Percentiles rank a stretch among this genome's conserved stretches.
These are phyloP conservation scores for Paramecium sonneborni DNA, from an alignment of 73 alveolate genomes.

Conservation along the genomic window DNA sequence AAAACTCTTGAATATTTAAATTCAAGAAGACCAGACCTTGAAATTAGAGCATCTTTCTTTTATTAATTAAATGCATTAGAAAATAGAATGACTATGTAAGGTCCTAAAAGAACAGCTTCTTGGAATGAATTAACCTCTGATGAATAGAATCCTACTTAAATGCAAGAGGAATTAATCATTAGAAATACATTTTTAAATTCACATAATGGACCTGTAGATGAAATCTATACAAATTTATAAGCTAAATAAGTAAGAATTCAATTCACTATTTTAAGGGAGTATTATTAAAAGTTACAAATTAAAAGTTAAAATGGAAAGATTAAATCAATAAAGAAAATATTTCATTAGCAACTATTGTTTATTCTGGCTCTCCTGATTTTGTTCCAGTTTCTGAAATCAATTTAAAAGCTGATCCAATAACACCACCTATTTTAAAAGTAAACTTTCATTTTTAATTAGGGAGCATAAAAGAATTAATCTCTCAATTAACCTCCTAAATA, in stretches of 20 bases:
- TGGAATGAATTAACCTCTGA: slow-evolving; percentile 84
- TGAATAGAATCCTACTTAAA: slow-evolving; percentile 66
- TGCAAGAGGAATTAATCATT: slow-evolving; percentile 81
- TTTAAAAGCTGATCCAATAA: not conserved
- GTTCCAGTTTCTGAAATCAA: slow-evolving; percentile 28
- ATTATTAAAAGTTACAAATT: not conserved
- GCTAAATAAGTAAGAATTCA: slow-evolving; percentile 15
- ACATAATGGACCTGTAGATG: slow-evolving; percentile 86
- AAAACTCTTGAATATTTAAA: slow-evolving; percentile 89
- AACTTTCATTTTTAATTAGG: not conserved
- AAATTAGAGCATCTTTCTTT: slow-evolving; percentile 79
- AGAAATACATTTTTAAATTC: slow-evolving; percentile 91
- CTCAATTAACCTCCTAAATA: not conserved
- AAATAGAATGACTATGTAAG: slow-evolving; percentile 69
- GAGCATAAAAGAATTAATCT: not conserved
- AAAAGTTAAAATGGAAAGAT: slow-evolving; percentile 44
- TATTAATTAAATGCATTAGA: slow-evolving; percentile 83
- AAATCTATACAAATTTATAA: slow-evolving; percentile 57
- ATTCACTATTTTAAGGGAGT: not conserved
- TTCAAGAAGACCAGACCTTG: slow-evolving; percentile 92
- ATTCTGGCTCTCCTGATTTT: slow-evolving; percentile 52
- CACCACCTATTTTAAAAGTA: not conserved
- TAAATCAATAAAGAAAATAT: not conserved
- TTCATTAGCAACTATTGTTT: not conserved
- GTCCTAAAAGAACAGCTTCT: slow-evolving; percentile 75